phyloP scores from a whole-genome alignment of 73 alveolate genomes.

The Tetrahymena borealis region DNA sequence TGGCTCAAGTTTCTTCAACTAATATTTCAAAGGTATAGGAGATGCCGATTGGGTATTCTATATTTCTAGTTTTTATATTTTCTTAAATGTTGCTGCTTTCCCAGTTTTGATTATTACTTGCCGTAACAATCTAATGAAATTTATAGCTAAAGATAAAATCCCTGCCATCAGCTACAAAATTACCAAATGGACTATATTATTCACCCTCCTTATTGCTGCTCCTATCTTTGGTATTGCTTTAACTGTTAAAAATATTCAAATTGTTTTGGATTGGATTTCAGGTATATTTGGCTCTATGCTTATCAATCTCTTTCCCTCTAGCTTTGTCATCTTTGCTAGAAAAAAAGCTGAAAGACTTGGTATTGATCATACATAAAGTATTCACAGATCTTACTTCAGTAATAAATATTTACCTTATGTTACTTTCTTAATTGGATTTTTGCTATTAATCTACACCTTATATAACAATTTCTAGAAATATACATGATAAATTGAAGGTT shows the following conservation, averaged over 20 bases:
- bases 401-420: not conserved
- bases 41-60: slow-evolving; percentile 28
- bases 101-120: slow-evolving; percentile 27
- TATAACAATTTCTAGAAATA: not conserved
- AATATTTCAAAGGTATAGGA: not conserved
- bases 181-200: slow-evolving; percentile 6
- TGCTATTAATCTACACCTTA: not conserved
- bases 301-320: not conserved
- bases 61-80: slow-evolving; percentile 37
- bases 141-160: not conserved
- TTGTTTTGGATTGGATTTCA: not conserved
- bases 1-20: not conserved
- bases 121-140: slow-evolving; percentile 18
- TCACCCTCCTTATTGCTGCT: slow-evolving; percentile 15
- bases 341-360: not conserved
- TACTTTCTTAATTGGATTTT: not conserved
- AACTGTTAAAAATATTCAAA: not conserved
- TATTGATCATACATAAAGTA: not conserved
- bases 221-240: slow-evolving; percentile 1
- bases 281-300: not conserved
- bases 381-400: not conserved
- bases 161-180: slow-evolving; percentile 15
- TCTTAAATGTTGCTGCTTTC: slow-evolving; percentile 34
- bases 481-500: too few species aligned
- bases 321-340: not conserved